A percentile compares a stretch with the other conserved stretches of the same genome.
Evolutionary conservation across 148 eudicot species (phyloP).

Genomic region (Rhododendron ferrugineum): DNA sequence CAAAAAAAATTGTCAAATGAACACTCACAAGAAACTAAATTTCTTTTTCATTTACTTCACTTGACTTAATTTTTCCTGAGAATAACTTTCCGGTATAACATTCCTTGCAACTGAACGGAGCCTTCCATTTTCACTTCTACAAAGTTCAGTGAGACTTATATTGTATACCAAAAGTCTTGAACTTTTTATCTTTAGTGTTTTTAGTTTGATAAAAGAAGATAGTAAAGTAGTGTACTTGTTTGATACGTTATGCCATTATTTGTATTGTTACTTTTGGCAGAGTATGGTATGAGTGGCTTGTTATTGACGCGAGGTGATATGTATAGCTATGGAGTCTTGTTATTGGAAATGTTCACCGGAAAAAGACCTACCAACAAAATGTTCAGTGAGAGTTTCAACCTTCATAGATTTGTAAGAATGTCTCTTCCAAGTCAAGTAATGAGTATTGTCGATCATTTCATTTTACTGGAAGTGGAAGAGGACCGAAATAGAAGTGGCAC

Average conservation of each 20-base stretch:
- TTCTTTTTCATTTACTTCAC: no score
- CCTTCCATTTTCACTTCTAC: background rate
- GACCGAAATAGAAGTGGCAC: background rate
- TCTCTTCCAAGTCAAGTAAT: constrained; percentile 12
- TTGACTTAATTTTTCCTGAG: no score
- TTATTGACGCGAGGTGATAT: background rate
- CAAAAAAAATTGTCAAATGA: no score
- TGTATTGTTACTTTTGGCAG: background rate
- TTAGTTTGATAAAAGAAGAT: background rate
- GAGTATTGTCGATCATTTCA: constrained; percentile 7
- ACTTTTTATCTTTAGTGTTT: background rate
- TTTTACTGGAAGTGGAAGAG: background rate
- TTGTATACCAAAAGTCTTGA: background rate
- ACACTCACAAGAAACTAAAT: no score
- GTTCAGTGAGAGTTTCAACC: background rate
- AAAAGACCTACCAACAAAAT: background rate
- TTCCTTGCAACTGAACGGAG: no score
- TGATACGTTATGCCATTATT: background rate
- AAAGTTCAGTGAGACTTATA: background rate
- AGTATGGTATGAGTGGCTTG: constrained; percentile 11
- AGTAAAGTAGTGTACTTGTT: background rate
- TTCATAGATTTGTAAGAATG: constrained; percentile 5
- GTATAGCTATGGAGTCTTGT: no score
- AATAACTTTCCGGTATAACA: no score
- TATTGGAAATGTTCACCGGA: background rate